phyloP scores from a whole-genome alignment of 2,329 filamentous ascomycete genomes.

The Cladophialophora immunda region DNA sequence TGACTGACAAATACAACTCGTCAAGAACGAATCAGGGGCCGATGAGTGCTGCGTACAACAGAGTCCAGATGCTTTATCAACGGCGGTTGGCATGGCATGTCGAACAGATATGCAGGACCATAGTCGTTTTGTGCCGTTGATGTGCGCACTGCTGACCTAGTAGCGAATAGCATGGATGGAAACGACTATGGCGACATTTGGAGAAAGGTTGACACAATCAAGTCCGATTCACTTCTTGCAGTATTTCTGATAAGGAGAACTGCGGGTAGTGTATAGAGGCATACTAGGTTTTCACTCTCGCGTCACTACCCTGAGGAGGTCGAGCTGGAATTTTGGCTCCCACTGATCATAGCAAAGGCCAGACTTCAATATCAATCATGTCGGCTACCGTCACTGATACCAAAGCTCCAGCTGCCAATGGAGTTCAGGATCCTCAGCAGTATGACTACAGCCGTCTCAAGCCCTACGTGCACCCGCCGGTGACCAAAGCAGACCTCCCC shows the following conservation, averaged over 20 bases:
- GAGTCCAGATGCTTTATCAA: not conserved
- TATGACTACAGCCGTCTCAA: conserved; percentile 31
- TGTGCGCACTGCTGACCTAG: not conserved
- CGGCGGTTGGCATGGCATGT: not conserved
- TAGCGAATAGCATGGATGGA: conserved; percentile 16
- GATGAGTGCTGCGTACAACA: not conserved
- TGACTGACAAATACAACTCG: not conserved
- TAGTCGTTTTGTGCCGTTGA: not conserved
- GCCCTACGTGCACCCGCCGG: conserved; percentile 33
- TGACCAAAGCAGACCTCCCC: conserved; percentile 32
- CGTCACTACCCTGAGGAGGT: not conserved
- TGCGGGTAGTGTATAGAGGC: not conserved
- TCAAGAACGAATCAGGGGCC: not conserved
- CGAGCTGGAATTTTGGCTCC: not conserved
- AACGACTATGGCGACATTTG: conserved; percentile 26
- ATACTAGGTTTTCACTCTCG: not conserved
- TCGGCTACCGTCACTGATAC: conserved; percentile 17
- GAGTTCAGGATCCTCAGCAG: conserved; percentile 26
- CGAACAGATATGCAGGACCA: not conserved
- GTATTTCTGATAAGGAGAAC: conserved; percentile 17
- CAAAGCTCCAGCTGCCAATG: conserved; percentile 12
- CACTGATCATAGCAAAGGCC: not conserved
- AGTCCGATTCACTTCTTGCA: not conserved
- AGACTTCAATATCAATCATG: conserved; percentile 9
- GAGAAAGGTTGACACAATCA: conserved; percentile 21